Percentiles rank a stretch among this genome's conserved stretches.
Evolutionary conservation across 2,329 filamentous ascomycete genomes (phyloP).

Genomic region (Phaeophleospora eucalypticola): DNA sequence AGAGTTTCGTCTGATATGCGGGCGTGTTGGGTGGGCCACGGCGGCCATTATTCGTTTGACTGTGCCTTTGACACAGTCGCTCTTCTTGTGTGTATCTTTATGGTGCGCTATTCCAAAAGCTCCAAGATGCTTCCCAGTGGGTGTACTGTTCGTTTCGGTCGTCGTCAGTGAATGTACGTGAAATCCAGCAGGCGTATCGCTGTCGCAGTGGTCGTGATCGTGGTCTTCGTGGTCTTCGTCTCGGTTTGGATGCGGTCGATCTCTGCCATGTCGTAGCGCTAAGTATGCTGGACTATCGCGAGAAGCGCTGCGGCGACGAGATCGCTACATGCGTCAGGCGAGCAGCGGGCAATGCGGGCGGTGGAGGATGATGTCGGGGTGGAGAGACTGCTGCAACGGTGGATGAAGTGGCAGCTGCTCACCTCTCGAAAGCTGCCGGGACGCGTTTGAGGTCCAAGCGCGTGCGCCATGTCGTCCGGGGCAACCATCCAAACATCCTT

Average conservation of each 20-base stretch:
- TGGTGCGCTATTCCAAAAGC: conserved; percentile 20
- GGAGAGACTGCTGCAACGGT: background rate
- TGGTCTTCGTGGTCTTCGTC: conserved; percentile 6
- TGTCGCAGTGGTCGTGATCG: conserved; percentile 15
- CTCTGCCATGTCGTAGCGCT: conserved; percentile 25
- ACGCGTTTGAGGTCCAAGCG: background rate
- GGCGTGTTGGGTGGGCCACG: conserved; percentile 31
- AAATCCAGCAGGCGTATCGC: conserved; percentile 13
- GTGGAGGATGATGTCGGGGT: background rate
- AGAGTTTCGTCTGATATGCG: conserved; percentile 41
- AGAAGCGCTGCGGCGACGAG: conserved; percentile 23
- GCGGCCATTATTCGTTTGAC: conserved; percentile 33
- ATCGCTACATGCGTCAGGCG: conserved; percentile 26
- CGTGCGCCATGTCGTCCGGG: background rate
- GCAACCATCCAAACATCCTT: too few relatives aligned
- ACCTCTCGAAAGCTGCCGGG: background rate
- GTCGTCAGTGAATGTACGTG: conserved; percentile 18
- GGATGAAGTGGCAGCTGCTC: too few relatives aligned
- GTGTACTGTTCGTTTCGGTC: conserved; percentile 4
- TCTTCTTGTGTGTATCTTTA: conserved; percentile 14
- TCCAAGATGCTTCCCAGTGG: conserved; percentile 12
- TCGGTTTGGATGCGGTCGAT: conserved; percentile 20
- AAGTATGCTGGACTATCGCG: conserved; percentile 29
- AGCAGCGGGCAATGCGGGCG: background rate
- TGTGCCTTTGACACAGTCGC: conserved; percentile 18